Conservation (phyloP, 2,329 filamentous ascomycete species). For the Mariannaea elegans region DNA sequence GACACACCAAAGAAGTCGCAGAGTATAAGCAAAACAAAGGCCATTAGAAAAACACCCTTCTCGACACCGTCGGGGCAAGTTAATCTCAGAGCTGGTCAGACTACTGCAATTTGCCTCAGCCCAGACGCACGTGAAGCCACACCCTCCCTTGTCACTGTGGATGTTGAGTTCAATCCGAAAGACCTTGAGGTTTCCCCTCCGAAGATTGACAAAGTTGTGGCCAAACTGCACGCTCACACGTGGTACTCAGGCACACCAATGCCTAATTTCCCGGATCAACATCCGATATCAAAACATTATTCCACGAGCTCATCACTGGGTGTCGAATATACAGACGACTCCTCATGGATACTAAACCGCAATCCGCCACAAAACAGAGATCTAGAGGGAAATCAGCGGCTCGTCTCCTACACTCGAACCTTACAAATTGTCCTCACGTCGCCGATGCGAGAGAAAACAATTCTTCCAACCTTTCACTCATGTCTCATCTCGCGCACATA, state of each 20-base stretch:
- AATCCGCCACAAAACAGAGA: background rate
- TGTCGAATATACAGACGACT: background rate
- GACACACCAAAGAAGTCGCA: background rate
- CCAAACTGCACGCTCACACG: background rate
- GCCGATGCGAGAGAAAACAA: background rate
- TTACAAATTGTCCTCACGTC: background rate
- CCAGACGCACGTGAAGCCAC: background rate
- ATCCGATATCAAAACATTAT: background rate
- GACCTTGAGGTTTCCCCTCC: background rate
- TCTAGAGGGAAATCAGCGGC: background rate
- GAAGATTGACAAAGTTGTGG: background rate
- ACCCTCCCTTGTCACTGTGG: background rate
- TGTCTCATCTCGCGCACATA: conserved; percentile 1
- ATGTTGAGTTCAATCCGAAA: background rate
- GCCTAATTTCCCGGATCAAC: background rate
- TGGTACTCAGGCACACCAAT: conserved; percentile 1
- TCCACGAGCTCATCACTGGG: background rate
- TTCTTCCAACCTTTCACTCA: background rate
- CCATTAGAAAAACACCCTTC: background rate
- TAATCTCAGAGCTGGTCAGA: background rate
- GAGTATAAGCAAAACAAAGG: background rate
- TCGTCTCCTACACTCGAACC: background rate
- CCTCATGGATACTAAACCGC: background rate
- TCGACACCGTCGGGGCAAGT: background rate
- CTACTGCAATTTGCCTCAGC: background rate